phyloP scores from a whole-genome alignment of 768 basidiomycete genomes.

The Brasilioporus rufonigricans region DNA sequence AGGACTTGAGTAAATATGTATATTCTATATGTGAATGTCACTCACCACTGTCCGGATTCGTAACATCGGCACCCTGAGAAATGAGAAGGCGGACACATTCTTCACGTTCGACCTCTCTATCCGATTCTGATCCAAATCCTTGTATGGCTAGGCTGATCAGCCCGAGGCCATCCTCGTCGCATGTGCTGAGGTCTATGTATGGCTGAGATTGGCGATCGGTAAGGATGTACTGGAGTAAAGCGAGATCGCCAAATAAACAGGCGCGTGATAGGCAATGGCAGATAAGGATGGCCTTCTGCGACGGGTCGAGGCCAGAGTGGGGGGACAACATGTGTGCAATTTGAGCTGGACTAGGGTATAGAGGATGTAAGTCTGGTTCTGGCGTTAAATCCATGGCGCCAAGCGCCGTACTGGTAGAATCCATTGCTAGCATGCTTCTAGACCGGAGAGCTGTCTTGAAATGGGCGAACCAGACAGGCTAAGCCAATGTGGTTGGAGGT shows the following conservation, averaged over 20 bases:
- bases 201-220: slow-evolving; percentile 63
- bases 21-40: slow-evolving; percentile 4
- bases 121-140: slow-evolving; percentile 78
- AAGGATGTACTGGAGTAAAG: slow-evolving; percentile 69
- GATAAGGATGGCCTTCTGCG: slow-evolving; percentile 68
- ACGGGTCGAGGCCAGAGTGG: slow-evolving; percentile 62
- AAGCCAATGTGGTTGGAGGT: slow-evolving; percentile 5
- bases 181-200: slow-evolving; percentile 62
- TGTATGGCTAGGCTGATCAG: slow-evolving; percentile 76
- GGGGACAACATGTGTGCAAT: slow-evolving; percentile 63
- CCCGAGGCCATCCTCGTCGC: slow-evolving; percentile 86
- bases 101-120: slow-evolving; percentile 86
- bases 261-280: slow-evolving; percentile 73
- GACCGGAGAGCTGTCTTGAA: slow-evolving; percentile 3
- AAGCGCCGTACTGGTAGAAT: slow-evolving; percentile 26
- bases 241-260: slow-evolving; percentile 74
- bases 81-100: slow-evolving; percentile 83
- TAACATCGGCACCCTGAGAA: slow-evolving; percentile 71
- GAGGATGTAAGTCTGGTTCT: slow-evolving; percentile 77
- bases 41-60: slow-evolving; percentile 60
- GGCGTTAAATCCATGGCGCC: slow-evolving; percentile 55
- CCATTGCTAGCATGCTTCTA: slow-evolving; percentile 24
- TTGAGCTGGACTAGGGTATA: slow-evolving; percentile 66
- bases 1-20: slow-evolving; percentile 2
- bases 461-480: slow-evolving; percentile 5